Evolutionary conservation across 805 yeast genomes (phyloP), one percentile per base, ranked within the genome.

Genomic region (Zygosaccharomyces gambellarensis): DNA sequence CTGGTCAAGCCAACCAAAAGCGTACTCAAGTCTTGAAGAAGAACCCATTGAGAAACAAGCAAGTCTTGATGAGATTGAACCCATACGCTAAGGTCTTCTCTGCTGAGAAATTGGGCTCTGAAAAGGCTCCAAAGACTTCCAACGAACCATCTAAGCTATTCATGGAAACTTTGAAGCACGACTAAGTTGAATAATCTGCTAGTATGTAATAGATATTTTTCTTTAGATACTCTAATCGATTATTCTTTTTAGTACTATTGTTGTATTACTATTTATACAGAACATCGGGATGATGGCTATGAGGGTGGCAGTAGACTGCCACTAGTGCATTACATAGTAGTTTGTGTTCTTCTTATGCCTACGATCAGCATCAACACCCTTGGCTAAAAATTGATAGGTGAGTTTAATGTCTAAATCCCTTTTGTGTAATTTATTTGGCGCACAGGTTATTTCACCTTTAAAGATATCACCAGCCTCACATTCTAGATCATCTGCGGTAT

Each of bases 31-130:
- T 88, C 74, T 83, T 84, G 77, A 94, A 94, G 97, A 90, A 90
- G 92, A 92, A 88, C 90, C 95, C 97, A 77, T 85, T 90, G 75
- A 92, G 89, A 94, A 94, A 94, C 97, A 90, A 89, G 85, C 96
- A 89, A 81, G 92, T 90, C 70, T 78, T 90, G 74, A 84, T 90
- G 76, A 89, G 97, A 83, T 86, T 94, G 77, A 94, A 94, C 96
- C 99, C 99, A 65, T 94, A 94, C 85, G 98, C 99, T 69, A 89
- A 88, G 86, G 95, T 92, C 68, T 92, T 83, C 80, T 71, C 96
- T 69, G 90, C 86, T 75, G 83, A 89, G 81, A 88, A 88, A 79
- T 79, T 85, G 65, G 96, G 95, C 70, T 83, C 90, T 64, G 77
- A 76, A 72, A 87, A 87, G 83, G 85, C 75, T 72, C 83, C 77